Evolutionary conservation across 2,329 filamentous ascomycete genomes (phyloP), one percentile per base, ranked within the genome.

Genomic region (Epichloe baconii): DNA sequence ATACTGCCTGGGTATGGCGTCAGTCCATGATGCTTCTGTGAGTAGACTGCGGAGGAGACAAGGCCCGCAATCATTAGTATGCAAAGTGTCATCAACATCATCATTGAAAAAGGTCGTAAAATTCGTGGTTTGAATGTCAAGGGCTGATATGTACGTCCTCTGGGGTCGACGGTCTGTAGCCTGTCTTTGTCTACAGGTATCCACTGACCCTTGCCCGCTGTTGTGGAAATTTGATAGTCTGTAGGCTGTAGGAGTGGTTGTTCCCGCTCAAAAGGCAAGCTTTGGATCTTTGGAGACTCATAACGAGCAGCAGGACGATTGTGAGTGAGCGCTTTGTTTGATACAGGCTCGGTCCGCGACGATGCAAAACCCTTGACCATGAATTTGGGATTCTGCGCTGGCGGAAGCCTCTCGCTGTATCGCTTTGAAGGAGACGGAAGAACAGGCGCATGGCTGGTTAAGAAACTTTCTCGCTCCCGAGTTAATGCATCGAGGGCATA

Each of bases 401-500:
- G 54, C 11, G 59, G 57, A 52, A 65, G 62, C 41, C 72, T 55
- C 2, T 64, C 55, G 5, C 56, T 64, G 52, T 60, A 63, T 38
- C 57, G 60, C 7, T 64, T 62, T n/a, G 63, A 68, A 51, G 61
- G 62, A 35, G 57, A 61, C 4, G 74, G 72, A 50, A 74, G 66
- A 49, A 78, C 74, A n/a, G 19, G 31, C 17, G 26, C 8, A 57
- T 77, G 69, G 50, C 73, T 70, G 51, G 75, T 71, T 10, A 76
- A 74, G 52, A 72, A 68, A 5, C 81, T 74, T 54, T 86, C 81
- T 52, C 83, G 83, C 60, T 86, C 80, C 46, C 85, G 76, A 5
- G 88, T 94, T 58, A 97, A 72, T 55, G 91, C 88, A 56, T 95
- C 86, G 55, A 97, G 80, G 41, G 91, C 90, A 65, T 93, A 94